Conservation (phyloP, 768 basidiomycete genomes). For the Boletus patriciae region DNA sequence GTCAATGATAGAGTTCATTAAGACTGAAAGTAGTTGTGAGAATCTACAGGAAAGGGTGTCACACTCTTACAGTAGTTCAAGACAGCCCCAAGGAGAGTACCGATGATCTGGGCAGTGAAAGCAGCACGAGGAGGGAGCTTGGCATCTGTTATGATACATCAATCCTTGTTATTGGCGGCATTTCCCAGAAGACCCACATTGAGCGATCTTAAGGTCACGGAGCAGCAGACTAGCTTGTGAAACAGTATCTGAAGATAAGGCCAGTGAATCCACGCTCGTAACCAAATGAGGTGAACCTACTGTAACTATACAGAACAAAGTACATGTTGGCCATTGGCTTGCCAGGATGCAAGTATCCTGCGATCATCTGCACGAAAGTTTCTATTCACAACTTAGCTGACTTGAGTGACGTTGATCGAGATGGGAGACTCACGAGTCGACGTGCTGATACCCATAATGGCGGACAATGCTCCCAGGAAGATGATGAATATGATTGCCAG, state of each 20-base stretch:
- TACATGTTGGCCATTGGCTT: slow-evolving; percentile 47
- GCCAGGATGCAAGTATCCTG: slow-evolving; percentile 37
- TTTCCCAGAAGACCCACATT: slow-evolving; percentile 12
- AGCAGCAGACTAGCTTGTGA: slow-evolving; percentile 53
- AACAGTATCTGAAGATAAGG: slow-evolving; percentile 44
- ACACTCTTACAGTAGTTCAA: slow-evolving; percentile 43
- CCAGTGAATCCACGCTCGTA: slow-evolving; percentile 38
- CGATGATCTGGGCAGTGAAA: slow-evolving; percentile 57
- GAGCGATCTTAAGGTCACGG: slow-evolving; percentile 53
- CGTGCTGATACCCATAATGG: slow-evolving; percentile 41
- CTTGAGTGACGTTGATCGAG: neutral
- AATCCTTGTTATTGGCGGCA: slow-evolving; percentile 38
- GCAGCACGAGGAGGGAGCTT: slow-evolving; percentile 67
- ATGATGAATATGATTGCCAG: slow-evolving; percentile 50
- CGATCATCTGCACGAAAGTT: slow-evolving; percentile 37
- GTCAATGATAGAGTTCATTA: slow-evolving; percentile 61
- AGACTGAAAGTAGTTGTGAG: slow-evolving; percentile 38
- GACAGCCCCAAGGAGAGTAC: slow-evolving; percentile 53
- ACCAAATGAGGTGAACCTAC: slow-evolving; percentile 25
- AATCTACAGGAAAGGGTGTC: neutral
- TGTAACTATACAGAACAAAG: slow-evolving; percentile 47
- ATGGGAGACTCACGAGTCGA: slow-evolving; percentile 20
- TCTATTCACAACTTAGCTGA: slow-evolving; percentile 11
- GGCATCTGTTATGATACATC: slow-evolving; percentile 23
- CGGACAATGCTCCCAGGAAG: slow-evolving; percentile 54